A percentile compares a stretch with the other conserved stretches of the same genome.
These are phyloP conservation scores for Gelatoporia subvermispora DNA, from an alignment of 768 basidiomycete genomes.

Conservation along the genomic window DNA sequence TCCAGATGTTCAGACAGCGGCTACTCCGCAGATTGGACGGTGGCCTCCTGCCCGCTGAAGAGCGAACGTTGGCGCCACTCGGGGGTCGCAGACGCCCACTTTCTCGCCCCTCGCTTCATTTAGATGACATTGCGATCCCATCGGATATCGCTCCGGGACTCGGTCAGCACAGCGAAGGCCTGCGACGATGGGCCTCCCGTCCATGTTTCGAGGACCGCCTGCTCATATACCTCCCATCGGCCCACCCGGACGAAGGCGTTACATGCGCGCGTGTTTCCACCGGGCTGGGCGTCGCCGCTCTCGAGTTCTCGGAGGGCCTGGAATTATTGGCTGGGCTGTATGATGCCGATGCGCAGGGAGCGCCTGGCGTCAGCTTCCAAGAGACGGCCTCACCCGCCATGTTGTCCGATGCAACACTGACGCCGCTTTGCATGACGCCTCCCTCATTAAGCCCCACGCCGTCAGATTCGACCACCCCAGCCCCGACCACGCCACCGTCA, in stretches of 20 bases:
- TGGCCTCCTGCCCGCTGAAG: slow-evolving; percentile 18
- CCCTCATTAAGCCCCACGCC: slow-evolving; percentile 5
- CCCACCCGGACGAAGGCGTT: slow-evolving; percentile 24
- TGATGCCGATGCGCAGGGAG: slow-evolving; percentile 13
- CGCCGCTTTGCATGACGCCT: slow-evolving; percentile 7
- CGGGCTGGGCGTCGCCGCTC: slow-evolving; percentile 56
- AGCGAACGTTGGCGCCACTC: slow-evolving; percentile 13
- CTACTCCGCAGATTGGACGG: slow-evolving; percentile 43
- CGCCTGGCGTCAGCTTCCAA: slow-evolving; percentile 4
- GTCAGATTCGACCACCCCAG: neutral
- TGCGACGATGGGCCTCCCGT: slow-evolving; percentile 66
- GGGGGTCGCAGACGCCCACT: slow-evolving; percentile 11
- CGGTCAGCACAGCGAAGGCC: slow-evolving; percentile 43
- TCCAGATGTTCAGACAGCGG: slow-evolving; percentile 44
- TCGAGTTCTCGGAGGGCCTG: slow-evolving; percentile 67
- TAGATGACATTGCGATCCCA: slow-evolving; percentile 31
- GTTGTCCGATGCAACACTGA: too few relatives aligned
- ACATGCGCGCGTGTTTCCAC: slow-evolving; percentile 40
- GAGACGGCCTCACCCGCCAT: slow-evolving; percentile 7
- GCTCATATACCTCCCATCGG: slow-evolving; percentile 45
- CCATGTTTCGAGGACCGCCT: slow-evolving; percentile 75
- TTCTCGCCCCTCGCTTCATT: slow-evolving; percentile 19
- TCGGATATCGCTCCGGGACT: slow-evolving; percentile 19
- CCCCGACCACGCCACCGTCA: slow-evolving; percentile 1
- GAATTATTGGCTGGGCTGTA: slow-evolving; percentile 57